These are phyloP conservation scores for Biscogniauxia sp. DNA, from an alignment of 2,329 filamentous ascomycete genomes.

Conservation along the genomic window DNA sequence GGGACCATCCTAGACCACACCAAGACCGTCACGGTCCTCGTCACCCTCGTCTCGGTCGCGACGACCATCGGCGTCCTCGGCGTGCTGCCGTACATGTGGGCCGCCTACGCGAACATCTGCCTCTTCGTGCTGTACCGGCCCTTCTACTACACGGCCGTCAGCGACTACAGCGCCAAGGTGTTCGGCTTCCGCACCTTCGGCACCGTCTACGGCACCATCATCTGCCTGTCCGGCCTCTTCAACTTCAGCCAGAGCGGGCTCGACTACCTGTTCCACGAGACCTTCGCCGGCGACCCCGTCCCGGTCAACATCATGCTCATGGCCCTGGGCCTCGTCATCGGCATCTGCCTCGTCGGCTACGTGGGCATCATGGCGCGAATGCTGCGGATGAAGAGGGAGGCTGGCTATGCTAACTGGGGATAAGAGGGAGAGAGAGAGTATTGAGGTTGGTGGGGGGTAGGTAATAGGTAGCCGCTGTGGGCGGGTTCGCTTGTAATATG, in stretches of 20 bases:
- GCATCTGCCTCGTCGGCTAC: slow-evolving; percentile 63
- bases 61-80: slow-evolving; percentile 76
- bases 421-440: too few species aligned
- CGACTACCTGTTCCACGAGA: slow-evolving; percentile 72
- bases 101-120: slow-evolving; percentile 71
- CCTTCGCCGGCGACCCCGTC: slow-evolving; percentile 69
- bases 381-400: slow-evolving; percentile 22
- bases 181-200: slow-evolving; percentile 91
- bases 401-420: slow-evolving; percentile 7
- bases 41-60: slow-evolving; percentile 66
- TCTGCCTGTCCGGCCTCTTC: slow-evolving; percentile 77
- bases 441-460: not conserved
- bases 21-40: slow-evolving; percentile 69
- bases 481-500: not conserved
- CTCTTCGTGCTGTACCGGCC: slow-evolving; percentile 85
- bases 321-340: slow-evolving; percentile 59
- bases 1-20: slow-evolving; percentile 75
- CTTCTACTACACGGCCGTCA: slow-evolving; percentile 88
- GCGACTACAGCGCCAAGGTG: slow-evolving; percentile 86
- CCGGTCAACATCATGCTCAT: slow-evolving; percentile 74
- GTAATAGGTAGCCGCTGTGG: too few species aligned
- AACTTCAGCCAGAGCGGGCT: slow-evolving; percentile 82
- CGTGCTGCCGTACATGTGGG: slow-evolving; percentile 65
- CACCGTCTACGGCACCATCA: slow-evolving; percentile 89
- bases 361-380: slow-evolving; percentile 48